phyloP scores from a whole-genome alignment of 2,329 filamentous ascomycete species.

The Colletotrichum sp. region DNA sequence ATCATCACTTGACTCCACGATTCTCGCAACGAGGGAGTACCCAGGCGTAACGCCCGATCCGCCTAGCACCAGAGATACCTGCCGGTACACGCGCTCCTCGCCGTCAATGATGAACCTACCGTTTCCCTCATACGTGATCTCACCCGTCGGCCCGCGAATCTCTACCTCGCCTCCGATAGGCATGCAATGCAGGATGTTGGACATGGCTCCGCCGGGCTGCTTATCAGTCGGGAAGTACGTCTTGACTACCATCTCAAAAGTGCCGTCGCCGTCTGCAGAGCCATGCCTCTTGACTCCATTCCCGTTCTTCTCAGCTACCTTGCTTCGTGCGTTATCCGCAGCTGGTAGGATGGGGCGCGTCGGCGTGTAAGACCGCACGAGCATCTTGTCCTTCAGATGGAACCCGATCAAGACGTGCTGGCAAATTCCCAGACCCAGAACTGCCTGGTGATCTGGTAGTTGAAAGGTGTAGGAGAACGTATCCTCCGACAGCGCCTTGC shows the following conservation, averaged over 20 bases:
- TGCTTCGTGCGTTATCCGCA: not conserved
- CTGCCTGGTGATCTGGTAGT: slow-evolving; percentile 41
- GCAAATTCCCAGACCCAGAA: slow-evolving; percentile 52
- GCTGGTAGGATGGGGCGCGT: slow-evolving; percentile 45
- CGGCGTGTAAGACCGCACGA: slow-evolving; percentile 56
- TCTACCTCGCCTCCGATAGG: slow-evolving; percentile 53
- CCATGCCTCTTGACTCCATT: not conserved
- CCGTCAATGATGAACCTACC: slow-evolving; percentile 50
- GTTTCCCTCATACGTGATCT: slow-evolving; percentile 52
- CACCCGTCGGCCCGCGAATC: slow-evolving; percentile 54
- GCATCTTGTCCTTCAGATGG: slow-evolving; percentile 54
- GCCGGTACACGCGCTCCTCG: slow-evolving; percentile 43
- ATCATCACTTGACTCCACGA: slow-evolving; percentile 37
- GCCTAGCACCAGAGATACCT: slow-evolving; percentile 53
- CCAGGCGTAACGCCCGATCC: slow-evolving; percentile 57
- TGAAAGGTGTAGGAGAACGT: slow-evolving; percentile 51
- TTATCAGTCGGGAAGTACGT: slow-evolving; percentile 52
- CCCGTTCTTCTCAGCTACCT: not conserved
- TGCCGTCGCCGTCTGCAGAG: slow-evolving; percentile 39
- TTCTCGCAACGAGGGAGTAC: slow-evolving; percentile 51
- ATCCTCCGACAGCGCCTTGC: slow-evolving; percentile 45
- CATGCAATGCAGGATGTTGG: slow-evolving; percentile 56
- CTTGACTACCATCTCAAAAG: slow-evolving; percentile 54
- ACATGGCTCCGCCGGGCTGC: slow-evolving; percentile 58
- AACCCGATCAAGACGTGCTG: slow-evolving; percentile 60